A percentile compares a stretch with the other conserved stretches of the same genome.
These are phyloP conservation scores for Aureobasidium sp. DNA, from an alignment of 2,329 filamentous ascomycete species.

Conservation along the genomic window DNA sequence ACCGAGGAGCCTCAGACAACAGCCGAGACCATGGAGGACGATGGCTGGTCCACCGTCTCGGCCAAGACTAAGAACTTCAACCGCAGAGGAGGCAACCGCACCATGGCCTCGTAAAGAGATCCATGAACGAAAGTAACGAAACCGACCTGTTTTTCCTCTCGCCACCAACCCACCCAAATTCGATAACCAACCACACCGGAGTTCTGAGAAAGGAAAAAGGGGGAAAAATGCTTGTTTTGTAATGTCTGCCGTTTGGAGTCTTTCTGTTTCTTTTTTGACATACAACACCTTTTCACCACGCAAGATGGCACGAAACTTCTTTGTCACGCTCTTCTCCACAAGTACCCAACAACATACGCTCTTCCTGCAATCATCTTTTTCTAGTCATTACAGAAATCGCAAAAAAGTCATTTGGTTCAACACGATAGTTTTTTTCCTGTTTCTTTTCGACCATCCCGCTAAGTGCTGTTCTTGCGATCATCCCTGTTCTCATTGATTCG, in stretches of 20 bases:
- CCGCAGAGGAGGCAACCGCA: constrained; percentile 21
- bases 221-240: neutral
- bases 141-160: neutral
- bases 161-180: neutral
- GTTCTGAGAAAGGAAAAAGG: neutral
- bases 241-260: neutral
- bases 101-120: constrained; percentile 15
- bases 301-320: neutral
- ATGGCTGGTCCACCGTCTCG: constrained; percentile 46
- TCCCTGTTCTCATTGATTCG: no score
- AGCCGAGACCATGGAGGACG: constrained; percentile 40
- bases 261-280: neutral
- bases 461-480: no score
- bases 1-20: no score
- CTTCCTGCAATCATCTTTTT: neutral
- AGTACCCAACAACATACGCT: neutral
- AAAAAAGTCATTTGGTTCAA: neutral
- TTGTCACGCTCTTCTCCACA: neutral
- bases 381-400: neutral
- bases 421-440: no score
- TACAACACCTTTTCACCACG: neutral
- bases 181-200: neutral
- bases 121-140: neutral
- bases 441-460: no score
- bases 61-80: constrained; percentile 35